phyloP scores from a whole-genome alignment of 2,329 filamentous ascomycete genomes.

The Orbilia quercus region DNA sequence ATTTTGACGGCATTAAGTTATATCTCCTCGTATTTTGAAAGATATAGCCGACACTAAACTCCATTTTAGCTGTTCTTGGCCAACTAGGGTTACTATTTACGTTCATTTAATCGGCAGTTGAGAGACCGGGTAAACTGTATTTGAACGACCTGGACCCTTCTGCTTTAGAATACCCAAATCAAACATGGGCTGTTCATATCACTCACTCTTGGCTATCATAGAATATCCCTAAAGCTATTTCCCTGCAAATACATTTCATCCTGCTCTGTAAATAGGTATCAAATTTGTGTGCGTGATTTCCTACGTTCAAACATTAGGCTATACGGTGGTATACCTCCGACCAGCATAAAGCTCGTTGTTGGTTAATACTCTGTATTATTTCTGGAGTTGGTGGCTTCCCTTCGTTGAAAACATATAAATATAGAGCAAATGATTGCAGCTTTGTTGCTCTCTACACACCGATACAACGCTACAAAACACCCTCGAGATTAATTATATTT shows the following conservation, averaged over 20 bases:
- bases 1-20: too few species aligned
- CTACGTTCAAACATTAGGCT: neutral
- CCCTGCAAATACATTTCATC: neutral
- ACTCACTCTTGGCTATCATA: slow-evolving; percentile 5
- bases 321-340: neutral
- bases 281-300: neutral
- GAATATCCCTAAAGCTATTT: neutral
- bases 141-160: slow-evolving; percentile 17
- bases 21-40: too few species aligned
- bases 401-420: slow-evolving; percentile 1
- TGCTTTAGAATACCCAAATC: slow-evolving; percentile 3
- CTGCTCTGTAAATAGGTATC: neutral
- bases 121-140: slow-evolving; percentile 19
- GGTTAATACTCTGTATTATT: neutral
- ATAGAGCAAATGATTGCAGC: slow-evolving; percentile 9
- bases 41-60: too few species aligned
- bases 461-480: neutral
- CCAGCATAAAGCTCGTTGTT: neutral
- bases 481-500: neutral
- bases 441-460: neutral
- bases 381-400: neutral
- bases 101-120: slow-evolving; percentile 17
- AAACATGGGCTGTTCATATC: slow-evolving; percentile 18
- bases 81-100: too few species aligned
- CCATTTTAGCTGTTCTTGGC: too few species aligned